phyloP scores from a whole-genome alignment of 495 filamentous ascomycete species.

The Recurvomyces mirabilis region DNA sequence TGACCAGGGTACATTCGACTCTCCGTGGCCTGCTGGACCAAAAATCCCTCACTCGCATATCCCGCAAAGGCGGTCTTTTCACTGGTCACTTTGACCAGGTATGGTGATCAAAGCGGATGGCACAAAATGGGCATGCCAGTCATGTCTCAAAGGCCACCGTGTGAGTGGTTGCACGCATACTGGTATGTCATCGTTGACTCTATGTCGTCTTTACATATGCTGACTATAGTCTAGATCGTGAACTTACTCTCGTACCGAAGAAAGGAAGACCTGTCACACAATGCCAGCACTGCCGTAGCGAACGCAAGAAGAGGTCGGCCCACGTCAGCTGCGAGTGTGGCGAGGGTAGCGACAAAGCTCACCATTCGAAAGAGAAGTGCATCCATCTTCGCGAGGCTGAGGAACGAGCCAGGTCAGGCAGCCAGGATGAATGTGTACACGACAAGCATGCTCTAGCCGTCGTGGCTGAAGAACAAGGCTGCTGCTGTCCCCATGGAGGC shows the following conservation, averaged over 20 bases:
- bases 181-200: constrained; percentile 20
- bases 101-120: constrained; percentile 26
- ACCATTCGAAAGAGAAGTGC: constrained; percentile 52
- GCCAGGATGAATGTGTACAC: constrained; percentile 33
- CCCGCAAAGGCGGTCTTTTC: not conserved
- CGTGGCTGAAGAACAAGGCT: constrained; percentile 45
- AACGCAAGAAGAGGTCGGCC: constrained; percentile 92
- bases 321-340: constrained; percentile 97
- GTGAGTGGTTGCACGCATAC: constrained; percentile 34
- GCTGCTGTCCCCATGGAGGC: constrained; percentile 73
- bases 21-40: not conserved
- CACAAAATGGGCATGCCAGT: constrained; percentile 33
- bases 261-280: constrained; percentile 97
- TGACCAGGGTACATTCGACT: not conserved
- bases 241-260: constrained; percentile 91
- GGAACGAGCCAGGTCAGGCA: constrained; percentile 20
- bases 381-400: constrained; percentile 40
- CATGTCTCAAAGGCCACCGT: constrained; percentile 35
- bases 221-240: constrained; percentile 53
- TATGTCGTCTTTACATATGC: constrained; percentile 1
- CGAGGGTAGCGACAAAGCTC: constrained; percentile 60
- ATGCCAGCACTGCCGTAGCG: constrained; percentile 91
- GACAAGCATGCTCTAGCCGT: constrained; percentile 35
- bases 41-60: constrained; percentile 7
- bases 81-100: constrained; percentile 11